Base-by-base conservation (phyloP, 371 early-diverging fungal genomes). In the Basidiobolus heterosporus region DNA sequence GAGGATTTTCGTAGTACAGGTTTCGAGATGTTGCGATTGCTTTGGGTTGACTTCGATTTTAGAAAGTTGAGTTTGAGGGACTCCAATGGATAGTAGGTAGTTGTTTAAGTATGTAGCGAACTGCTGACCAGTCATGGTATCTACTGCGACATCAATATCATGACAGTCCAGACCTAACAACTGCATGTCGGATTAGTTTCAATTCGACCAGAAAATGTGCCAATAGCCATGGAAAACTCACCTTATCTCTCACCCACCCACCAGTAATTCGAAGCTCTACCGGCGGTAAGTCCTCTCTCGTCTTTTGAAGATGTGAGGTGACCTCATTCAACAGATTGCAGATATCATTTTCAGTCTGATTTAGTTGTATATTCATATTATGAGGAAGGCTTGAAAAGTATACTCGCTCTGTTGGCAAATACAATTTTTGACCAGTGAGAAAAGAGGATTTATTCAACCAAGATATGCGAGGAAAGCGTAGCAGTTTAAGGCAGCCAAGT, bases 211-310 rank as follows among this genome's bases (percentile, higher is more conserved):
- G 53, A 18, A 9, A 21, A 21, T 11, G 13, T 55, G 6, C n/a
- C 46, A 24, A 15, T 23, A 18, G 16, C 17, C 22, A 30, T 18
- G 15, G 14, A 18, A 38, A 6, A 2, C 16, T 39, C 65, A 83
- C 85, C 75, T 97, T 98, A 63, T 98, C 98, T 38, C 98, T 76
- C 41, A 98, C 98, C 98, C 98, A 98, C 7, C 98, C 98, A 49
- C 98, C 98, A 19, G 93, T 95, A 45, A 96, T 82, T n/a, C 98
- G 69, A 42, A 90, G 70, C 39, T 74, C 74, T 39, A 89, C 65
- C 16, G 54, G 62, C 1, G 74, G 72, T 48, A 62, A 55, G 46
- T 65, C 69, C 44, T 30, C 30, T 9, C 30, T 30, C 9, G 30
- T 30, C 3, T 30, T 30, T 30, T 30, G 3, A 30, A 30, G 30